Evolutionary conservation across 2,329 filamentous ascomycete species (phyloP).

Genomic region (Aspergillus chevalieri): DNA sequence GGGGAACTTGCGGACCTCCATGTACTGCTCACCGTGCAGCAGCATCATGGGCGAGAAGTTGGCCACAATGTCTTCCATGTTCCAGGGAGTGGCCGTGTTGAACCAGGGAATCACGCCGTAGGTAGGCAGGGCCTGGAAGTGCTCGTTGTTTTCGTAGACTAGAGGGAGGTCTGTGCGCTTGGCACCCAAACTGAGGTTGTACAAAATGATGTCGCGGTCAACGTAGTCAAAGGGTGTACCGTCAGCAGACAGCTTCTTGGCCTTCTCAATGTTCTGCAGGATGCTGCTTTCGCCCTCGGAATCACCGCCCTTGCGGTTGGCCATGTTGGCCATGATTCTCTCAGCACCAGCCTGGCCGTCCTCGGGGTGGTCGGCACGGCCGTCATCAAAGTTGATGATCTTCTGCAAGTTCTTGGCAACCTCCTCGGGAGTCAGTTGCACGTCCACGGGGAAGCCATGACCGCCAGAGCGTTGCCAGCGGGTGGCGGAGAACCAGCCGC

Average conservation of each 20-base stretch:
- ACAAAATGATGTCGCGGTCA: constrained; percentile 85
- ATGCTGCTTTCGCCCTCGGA: constrained; percentile 53
- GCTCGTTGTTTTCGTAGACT: constrained; percentile 82
- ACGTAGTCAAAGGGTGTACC: constrained; percentile 76
- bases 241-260: constrained; percentile 63
- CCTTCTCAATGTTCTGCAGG: constrained; percentile 68
- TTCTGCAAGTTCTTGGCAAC: constrained; percentile 69
- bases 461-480: constrained; percentile 92
- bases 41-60: constrained; percentile 99
- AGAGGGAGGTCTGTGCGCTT: constrained; percentile 82
- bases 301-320: constrained; percentile 60
- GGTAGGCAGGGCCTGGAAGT: constrained; percentile 92
- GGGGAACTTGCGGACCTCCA: constrained; percentile 87
- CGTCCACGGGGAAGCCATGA: constrained; percentile 83
- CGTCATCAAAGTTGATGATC: constrained; percentile 82
- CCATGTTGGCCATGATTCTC: constrained; percentile 78
- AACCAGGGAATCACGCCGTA: constrained; percentile 96
- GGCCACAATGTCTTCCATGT: constrained; percentile 74
- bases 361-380: constrained; percentile 78
- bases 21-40: constrained; percentile 96
- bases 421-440: constrained; percentile 75
- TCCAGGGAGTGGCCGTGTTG: constrained; percentile 73
- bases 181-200: constrained; percentile 90
- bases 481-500: constrained; percentile 85
- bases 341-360: constrained; percentile 69